Conservation (phyloP, 1,284 basidiomycete genomes). For the Apiotrichum akiyoshidainum region DNA sequence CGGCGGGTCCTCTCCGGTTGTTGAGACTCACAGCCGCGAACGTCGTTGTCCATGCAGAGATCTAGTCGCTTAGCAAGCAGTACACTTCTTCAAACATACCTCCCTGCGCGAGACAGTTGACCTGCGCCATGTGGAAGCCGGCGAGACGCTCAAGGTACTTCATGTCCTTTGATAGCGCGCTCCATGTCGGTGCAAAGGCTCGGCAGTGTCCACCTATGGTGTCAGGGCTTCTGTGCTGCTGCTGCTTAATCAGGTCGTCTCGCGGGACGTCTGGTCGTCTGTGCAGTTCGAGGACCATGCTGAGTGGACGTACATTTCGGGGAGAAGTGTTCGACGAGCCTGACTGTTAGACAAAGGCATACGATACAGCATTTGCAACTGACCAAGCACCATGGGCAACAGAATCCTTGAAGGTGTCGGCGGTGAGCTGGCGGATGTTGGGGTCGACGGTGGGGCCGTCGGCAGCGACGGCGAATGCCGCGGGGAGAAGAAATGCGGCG, state of each 20-base stretch:
- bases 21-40: slow-evolving; percentile 59
- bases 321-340: slow-evolving; percentile 52
- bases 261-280: too few relatives aligned
- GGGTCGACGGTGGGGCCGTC: background rate
- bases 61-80: slow-evolving; percentile 55
- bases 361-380: slow-evolving; percentile 23
- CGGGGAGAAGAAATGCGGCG: background rate
- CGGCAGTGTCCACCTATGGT: slow-evolving; percentile 46
- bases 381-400: slow-evolving; percentile 67
- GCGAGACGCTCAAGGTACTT: slow-evolving; percentile 57
- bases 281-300: background rate
- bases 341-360: slow-evolving; percentile 8
- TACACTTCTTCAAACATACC: slow-evolving; percentile 57
- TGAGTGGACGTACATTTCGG: slow-evolving; percentile 44
- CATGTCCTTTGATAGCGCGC: slow-evolving; percentile 61
- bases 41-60: slow-evolving; percentile 66
- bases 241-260: too few relatives aligned
- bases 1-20: too few relatives aligned
- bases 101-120: slow-evolving; percentile 78
- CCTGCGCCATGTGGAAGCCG: slow-evolving; percentile 71
- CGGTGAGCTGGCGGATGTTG: slow-evolving; percentile 55
- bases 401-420: slow-evolving; percentile 62
- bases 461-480: background rate
- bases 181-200: slow-evolving; percentile 71
- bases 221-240: too few relatives aligned